phyloP scores from a whole-genome alignment of 192 early-diverging fungal genomes.

The Coemansia sp. region DNA sequence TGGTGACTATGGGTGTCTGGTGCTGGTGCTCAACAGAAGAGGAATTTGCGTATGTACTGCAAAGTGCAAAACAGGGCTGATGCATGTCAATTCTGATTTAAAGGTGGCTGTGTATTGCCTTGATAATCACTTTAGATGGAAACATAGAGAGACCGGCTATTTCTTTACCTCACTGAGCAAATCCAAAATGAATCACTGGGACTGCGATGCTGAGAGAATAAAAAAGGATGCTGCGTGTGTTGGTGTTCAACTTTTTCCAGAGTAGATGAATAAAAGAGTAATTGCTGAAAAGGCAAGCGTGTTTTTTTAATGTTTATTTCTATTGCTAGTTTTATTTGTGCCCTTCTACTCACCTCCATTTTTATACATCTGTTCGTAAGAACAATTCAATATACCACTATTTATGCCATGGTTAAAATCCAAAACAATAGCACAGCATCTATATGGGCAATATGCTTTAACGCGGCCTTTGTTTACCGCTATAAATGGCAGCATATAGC shows the following conservation, averaged over 20 bases:
- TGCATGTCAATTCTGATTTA: background rate
- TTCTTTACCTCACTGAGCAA: too few relatives aligned
- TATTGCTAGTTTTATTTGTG: background rate
- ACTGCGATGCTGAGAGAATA: too few relatives aligned
- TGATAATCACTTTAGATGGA: too few relatives aligned
- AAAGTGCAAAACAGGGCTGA: background rate
- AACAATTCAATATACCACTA: background rate
- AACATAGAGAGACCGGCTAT: too few relatives aligned
- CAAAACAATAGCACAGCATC: background rate
- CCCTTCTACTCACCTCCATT: too few relatives aligned
- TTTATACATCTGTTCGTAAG: too few relatives aligned
- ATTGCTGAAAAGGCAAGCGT: background rate
- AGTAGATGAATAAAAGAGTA: background rate
- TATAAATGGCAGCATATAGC: background rate
- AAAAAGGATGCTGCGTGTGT: too few relatives aligned
- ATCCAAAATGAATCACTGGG: too few relatives aligned
- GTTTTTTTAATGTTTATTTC: conserved; percentile 8
- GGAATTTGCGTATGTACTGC: background rate
- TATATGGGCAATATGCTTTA: background rate
- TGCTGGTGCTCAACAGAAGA: background rate
- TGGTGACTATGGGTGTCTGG: too few relatives aligned
- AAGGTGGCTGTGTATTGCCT: background rate
- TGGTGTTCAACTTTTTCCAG: background rate
- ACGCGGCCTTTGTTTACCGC: background rate
- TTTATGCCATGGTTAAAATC: background rate